Conservation (phyloP, 768 basidiomycete species). For the Lentinula guzmanii region DNA sequence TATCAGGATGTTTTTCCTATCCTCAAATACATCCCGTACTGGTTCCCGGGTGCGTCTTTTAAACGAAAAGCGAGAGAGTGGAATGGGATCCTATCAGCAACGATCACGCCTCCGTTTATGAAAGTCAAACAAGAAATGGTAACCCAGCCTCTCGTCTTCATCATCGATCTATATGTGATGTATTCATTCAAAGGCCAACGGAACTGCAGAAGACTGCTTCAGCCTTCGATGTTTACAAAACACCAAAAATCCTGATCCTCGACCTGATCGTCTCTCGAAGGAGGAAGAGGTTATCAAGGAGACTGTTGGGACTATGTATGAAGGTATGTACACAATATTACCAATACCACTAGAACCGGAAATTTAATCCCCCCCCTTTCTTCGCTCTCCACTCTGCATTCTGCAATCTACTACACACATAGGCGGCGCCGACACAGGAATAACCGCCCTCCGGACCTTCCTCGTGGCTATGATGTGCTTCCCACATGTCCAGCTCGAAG, state of each 20-base stretch:
- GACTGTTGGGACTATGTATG: slow-evolving; percentile 2
- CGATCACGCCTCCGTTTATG: neutral
- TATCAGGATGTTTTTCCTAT: slow-evolving; percentile 1
- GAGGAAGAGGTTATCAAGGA: slow-evolving; percentile 6
- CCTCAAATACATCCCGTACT: slow-evolving; percentile 2
- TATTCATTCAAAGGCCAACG: neutral
- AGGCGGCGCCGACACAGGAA: neutral
- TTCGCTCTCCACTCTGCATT: too few relatives aligned
- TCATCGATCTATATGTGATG: neutral
- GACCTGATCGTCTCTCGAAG: neutral
- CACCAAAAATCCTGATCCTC: neutral
- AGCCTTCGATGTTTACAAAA: neutral
- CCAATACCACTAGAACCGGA: too few relatives aligned
- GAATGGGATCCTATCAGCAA: neutral
- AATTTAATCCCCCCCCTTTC: too few relatives aligned
- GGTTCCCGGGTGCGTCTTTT: slow-evolving; percentile 4
- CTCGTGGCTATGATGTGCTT: neutral
- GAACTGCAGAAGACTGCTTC: neutral
- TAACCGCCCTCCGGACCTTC: neutral
- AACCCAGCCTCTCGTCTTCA: too few relatives aligned
- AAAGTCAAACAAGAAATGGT: slow-evolving; percentile 1
- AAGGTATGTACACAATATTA: neutral
- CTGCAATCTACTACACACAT: neutral
- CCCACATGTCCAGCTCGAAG: neutral
- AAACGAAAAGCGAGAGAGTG: neutral